These are phyloP conservation scores for Fusarium dimerum DNA, from an alignment of 2,329 filamentous ascomycete species.

Conservation along the genomic window DNA sequence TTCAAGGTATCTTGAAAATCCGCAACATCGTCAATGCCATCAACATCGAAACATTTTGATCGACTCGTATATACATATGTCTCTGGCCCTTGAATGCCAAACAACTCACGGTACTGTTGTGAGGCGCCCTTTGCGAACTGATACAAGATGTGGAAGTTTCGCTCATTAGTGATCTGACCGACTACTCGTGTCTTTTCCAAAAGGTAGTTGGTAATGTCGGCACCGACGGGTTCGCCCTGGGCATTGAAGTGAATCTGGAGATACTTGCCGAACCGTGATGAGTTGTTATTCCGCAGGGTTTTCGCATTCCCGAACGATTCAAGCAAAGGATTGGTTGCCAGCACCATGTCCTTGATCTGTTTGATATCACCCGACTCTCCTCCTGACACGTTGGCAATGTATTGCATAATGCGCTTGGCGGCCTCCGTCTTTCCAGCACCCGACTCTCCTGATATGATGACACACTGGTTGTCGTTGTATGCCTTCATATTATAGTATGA, in stretches of 20 bases:
- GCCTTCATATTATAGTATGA: constrained; percentile 99
- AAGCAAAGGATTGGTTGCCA: constrained; percentile 94
- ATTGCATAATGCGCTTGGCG: constrained; percentile 98
- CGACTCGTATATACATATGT: constrained; percentile 92
- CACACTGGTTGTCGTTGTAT: constrained; percentile 98
- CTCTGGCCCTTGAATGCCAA: constrained; percentile 87
- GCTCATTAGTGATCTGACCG: constrained; percentile 90
- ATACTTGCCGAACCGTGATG: constrained; percentile 97
- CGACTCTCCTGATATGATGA: constrained; percentile 98
- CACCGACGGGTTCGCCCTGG: constrained; percentile 88
- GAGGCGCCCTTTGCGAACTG: constrained; percentile 96
- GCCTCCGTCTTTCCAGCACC: constrained; percentile 98
- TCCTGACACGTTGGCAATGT: constrained; percentile 95
- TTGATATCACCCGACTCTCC: constrained; percentile 84
- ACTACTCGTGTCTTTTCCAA: constrained; percentile 95
- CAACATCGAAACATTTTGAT: constrained; percentile 93
- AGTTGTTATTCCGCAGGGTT: constrained; percentile 98
- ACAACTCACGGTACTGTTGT: constrained; percentile 81
- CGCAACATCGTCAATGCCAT: constrained; percentile 86
- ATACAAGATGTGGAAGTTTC: constrained; percentile 99
- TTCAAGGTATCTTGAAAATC: constrained; percentile 90
- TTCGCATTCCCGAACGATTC: constrained; percentile 99
- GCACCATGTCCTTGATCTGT: constrained; percentile 98
- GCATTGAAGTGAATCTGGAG: constrained; percentile 94
- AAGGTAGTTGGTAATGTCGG: constrained; percentile 97